phyloP scores from a whole-genome alignment of 495 filamentous ascomycete genomes.

The Neohortaea acidophila region DNA sequence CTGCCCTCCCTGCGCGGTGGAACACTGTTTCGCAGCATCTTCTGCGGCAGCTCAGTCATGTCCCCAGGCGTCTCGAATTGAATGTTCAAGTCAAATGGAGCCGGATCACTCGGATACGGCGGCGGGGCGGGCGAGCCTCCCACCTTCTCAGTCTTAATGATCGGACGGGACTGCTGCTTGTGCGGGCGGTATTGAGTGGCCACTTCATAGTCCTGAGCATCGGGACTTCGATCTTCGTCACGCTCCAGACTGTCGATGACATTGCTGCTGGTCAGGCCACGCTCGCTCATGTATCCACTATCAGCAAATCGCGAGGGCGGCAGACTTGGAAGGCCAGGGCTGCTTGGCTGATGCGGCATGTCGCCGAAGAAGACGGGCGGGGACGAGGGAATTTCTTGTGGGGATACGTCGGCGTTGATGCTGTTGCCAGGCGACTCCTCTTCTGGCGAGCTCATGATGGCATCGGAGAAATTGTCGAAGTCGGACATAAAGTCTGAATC shows the following conservation, averaged over 20 bases:
- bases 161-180: slow-evolving; percentile 8
- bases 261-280: slow-evolving; percentile 23
- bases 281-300: slow-evolving; percentile 69
- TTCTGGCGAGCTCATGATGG: slow-evolving; percentile 40
- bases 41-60: slow-evolving; percentile 11
- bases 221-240: slow-evolving; percentile 30
- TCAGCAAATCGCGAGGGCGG: slow-evolving; percentile 33
- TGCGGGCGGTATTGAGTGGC: slow-evolving; percentile 15
- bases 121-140: slow-evolving; percentile 20
- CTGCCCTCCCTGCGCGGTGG: slow-evolving; percentile 1
- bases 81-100: slow-evolving; percentile 1
- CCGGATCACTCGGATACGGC: slow-evolving; percentile 4
- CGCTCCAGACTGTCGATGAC: slow-evolving; percentile 41
- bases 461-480: slow-evolving; percentile 32
- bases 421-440: slow-evolving; percentile 23
- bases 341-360: slow-evolving; percentile 42
- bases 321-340: slow-evolving; percentile 55
- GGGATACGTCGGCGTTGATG: slow-evolving; percentile 40
- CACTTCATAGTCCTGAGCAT: slow-evolving; percentile 21
- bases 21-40: slow-evolving; percentile 3
- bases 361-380: slow-evolving; percentile 52
- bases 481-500: slow-evolving; percentile 16
- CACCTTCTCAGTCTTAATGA: slow-evolving; percentile 9
- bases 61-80: slow-evolving; percentile 7
- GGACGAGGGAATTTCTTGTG: slow-evolving; percentile 57